Evolutionary conservation across 176 grass and related monocot genomes (phyloP), one percentile per base, ranked within the genome.

Genomic region (Carex littledalei): DNA sequence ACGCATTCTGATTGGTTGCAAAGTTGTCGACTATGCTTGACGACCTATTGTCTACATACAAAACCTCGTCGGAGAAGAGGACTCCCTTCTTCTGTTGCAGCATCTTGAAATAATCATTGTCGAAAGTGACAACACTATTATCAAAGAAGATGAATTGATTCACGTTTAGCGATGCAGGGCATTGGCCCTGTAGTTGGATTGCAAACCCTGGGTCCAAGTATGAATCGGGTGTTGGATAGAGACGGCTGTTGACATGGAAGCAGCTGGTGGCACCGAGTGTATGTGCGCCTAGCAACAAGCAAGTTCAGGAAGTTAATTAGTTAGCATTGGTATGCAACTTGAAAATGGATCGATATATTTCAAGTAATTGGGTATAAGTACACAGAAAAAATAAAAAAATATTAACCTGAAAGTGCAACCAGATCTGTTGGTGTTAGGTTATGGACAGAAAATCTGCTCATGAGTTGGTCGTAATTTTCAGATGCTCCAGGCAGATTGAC

Each of bases 261-360:
- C 92, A 97, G 65, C 94, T 92, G 2, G 92, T 85, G 80, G 94
- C 87, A 26, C 94, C 94, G 22, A 94, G 88, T 26, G 90, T 94
- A 83, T 94, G 94, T 9, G 87, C 94, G 6, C 90, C 91, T 87
- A 65, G 35, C 21, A 22, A 60, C 6, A 32, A 45, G 17, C 3
- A 58, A 15, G 3, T 56, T 82, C 16, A 10, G 37, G 6, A 65
- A 43, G 11, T 64, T 82, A 53, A 45, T 81, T 64, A 62, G 24
- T 45, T 16, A 21, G 18, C 34, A 13, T 55, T 63, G 29, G 5
- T 81, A 37, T 82, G 21, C n/a, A 55, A 49, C 60, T 83, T 3
- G 7, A 56, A 75, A 17, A 26, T 17, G 29, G 13, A 35, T 35
- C 56, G 9, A 41, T 75, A 31, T 70, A 15, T 70, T 17, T 70